These are phyloP conservation scores for Candida hungchunana DNA, from an alignment of 805 yeast species.

Conservation along the genomic window DNA sequence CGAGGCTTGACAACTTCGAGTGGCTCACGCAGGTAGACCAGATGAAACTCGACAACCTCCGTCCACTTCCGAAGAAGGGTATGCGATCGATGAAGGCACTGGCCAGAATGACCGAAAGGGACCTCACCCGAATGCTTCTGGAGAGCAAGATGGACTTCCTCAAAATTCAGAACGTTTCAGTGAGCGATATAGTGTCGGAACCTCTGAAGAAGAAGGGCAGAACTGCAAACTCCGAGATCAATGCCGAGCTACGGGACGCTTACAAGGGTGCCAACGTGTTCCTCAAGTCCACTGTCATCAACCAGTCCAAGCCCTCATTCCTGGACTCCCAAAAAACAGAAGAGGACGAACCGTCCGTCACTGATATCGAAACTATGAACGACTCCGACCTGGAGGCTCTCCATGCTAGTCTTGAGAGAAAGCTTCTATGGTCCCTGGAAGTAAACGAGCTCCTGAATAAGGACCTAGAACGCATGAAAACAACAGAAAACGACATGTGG, in stretches of 20 bases:
- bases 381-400: slow-evolving; percentile 15
- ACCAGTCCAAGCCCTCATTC: slow-evolving; percentile 7
- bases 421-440: slow-evolving; percentile 35
- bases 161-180: slow-evolving; percentile 22
- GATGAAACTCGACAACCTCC: slow-evolving; percentile 6
- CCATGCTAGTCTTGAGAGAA: slow-evolving; percentile 29
- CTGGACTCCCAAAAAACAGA: slow-evolving; percentile 7
- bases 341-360: slow-evolving; percentile 19
- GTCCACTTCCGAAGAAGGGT: slow-evolving; percentile 7
- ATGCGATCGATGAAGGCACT: slow-evolving; percentile 9
- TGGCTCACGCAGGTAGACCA: slow-evolving; percentile 20
- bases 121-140: slow-evolving; percentile 7
- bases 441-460: slow-evolving; percentile 35
- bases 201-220: slow-evolving; percentile 26
- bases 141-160: slow-evolving; percentile 21
- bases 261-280: slow-evolving; percentile 14
- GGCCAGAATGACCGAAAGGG: slow-evolving; percentile 11
- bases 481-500: slow-evolving; percentile 36
- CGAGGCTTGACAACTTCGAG: slow-evolving; percentile 8
- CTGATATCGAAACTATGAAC: slow-evolving; percentile 13
- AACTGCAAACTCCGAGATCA: slow-evolving; percentile 25
- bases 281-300: slow-evolving; percentile 6
- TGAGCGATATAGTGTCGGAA: slow-evolving; percentile 25
- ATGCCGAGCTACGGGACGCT: slow-evolving; percentile 19
- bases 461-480: slow-evolving; percentile 28